Conservation (phyloP, 495 filamentous ascomycete species). For the Neurospora sp. region DNA sequence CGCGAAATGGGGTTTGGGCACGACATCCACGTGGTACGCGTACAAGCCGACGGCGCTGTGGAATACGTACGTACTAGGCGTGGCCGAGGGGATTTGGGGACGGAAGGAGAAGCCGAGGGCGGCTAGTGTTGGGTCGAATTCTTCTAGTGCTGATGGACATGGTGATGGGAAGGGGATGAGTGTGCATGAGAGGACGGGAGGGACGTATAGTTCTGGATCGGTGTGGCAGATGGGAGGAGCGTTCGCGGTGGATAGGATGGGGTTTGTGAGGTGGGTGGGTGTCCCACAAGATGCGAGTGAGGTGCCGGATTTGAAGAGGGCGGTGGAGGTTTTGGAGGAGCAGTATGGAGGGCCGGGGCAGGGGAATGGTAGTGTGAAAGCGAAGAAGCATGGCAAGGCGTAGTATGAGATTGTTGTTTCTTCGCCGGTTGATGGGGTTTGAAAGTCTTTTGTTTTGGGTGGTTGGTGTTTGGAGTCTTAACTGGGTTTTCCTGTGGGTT, state of each 20-base stretch:
- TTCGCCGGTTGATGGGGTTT: conserved; percentile 2
- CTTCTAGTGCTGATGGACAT: not conserved
- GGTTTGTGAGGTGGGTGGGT: conserved; percentile 38
- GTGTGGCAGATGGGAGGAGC: conserved; percentile 49
- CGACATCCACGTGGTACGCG: conserved; percentile 41
- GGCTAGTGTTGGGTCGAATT: conserved; percentile 14
- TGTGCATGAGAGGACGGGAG: not conserved
- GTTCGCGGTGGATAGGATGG: conserved; percentile 43
- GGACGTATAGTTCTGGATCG: conserved; percentile 6
- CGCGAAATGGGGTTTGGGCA: conserved; percentile 45
- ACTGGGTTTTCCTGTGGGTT: not conserved
- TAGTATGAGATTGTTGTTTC: conserved; percentile 10
- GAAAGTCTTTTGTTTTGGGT: not conserved
- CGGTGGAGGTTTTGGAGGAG: conserved; percentile 22
- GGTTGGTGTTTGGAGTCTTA: not conserved
- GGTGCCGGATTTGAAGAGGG: conserved; percentile 39
- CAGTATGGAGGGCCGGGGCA: conserved; percentile 12
- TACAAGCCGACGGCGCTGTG: conserved; percentile 34
- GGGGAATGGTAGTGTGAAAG: conserved; percentile 30
- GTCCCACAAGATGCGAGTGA: conserved; percentile 35
- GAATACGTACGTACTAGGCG: conserved; percentile 36
- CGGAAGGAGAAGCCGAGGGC: conserved; percentile 29
- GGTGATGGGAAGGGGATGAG: not conserved
- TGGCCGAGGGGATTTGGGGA: conserved; percentile 46
- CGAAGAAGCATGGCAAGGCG: not conserved